Conservation (phyloP, 2,329 filamentous ascomycete species). For the Xylaria sp. region DNA sequence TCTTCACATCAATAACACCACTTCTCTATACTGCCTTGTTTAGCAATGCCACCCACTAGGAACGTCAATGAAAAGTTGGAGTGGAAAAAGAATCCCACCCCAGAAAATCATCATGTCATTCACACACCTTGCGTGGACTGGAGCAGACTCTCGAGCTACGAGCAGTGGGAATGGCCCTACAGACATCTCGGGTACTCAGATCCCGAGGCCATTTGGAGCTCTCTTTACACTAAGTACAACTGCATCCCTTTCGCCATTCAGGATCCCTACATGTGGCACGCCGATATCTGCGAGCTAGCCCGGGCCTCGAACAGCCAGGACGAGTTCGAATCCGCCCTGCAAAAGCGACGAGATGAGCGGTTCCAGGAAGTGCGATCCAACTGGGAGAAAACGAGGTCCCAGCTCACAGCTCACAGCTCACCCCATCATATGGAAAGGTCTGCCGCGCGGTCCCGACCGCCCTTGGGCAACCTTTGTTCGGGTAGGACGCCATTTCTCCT, state of each 20-base stretch:
- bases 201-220: slow-evolving; percentile 11
- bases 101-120: slow-evolving; percentile 1
- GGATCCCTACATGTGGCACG: slow-evolving; percentile 16
- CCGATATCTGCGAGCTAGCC: slow-evolving; percentile 17
- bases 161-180: slow-evolving; percentile 16
- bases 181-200: slow-evolving; percentile 1
- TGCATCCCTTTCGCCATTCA: slow-evolving; percentile 26
- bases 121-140: slow-evolving; percentile 11
- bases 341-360: slow-evolving; percentile 20
- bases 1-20: no score
- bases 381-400: slow-evolving; percentile 1
- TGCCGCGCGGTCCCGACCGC: neutral
- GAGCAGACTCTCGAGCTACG: neutral
- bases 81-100: slow-evolving; percentile 2
- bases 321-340: slow-evolving; percentile 20
- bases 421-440: neutral
- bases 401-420: neutral
- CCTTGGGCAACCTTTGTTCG: neutral
- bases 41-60: no score
- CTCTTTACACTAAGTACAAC: slow-evolving; percentile 26
- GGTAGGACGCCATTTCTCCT: slow-evolving; percentile 17
- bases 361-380: slow-evolving; percentile 10
- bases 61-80: no score
- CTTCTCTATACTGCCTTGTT: neutral
- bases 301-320: neutral